Percentiles rank a stretch among this genome's conserved stretches.
These are phyloP conservation scores for Penicillium sumatraense DNA, from an alignment of 2,329 filamentous ascomycete genomes.

Conservation along the genomic window DNA sequence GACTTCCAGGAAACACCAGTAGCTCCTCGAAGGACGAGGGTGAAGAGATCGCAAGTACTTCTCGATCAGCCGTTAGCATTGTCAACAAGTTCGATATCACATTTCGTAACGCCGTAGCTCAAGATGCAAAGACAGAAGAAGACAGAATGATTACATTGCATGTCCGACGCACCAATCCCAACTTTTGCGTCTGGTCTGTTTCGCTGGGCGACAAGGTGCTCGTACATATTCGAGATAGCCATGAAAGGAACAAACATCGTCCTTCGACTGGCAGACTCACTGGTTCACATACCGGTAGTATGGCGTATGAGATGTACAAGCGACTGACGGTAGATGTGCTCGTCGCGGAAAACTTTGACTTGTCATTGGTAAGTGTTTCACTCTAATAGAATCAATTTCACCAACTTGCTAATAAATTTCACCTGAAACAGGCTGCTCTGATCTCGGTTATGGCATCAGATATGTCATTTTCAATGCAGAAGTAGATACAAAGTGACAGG, in stretches of 20 bases:
- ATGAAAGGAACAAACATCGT: constrained; percentile 11
- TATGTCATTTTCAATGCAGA: neutral
- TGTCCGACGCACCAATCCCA: neutral
- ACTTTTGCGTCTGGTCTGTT: constrained; percentile 1
- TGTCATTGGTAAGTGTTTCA: constrained; percentile 12
- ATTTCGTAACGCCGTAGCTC: constrained; percentile 27
- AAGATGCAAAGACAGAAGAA: constrained; percentile 16
- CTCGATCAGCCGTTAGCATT: neutral
- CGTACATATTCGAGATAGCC: constrained; percentile 19
- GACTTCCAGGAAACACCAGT: constrained; percentile 26
- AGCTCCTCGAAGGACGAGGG: constrained; percentile 4
- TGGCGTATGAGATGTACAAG: neutral
- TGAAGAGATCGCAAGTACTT: constrained; percentile 15
- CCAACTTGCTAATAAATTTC: neutral
- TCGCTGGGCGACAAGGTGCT: constrained; percentile 11
- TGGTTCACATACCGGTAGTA: neutral
- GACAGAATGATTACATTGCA: constrained; percentile 25
- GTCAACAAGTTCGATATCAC: constrained; percentile 21
- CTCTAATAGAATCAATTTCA: too few species aligned
- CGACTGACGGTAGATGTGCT: constrained; percentile 12
- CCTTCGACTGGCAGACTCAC: neutral
- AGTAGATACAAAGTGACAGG: neutral
- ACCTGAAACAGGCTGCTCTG: neutral
- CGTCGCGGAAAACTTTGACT: constrained; percentile 18
- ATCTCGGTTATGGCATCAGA: neutral